Conservation (phyloP, 345 rosid species). For the Fremontodendron californicum region DNA sequence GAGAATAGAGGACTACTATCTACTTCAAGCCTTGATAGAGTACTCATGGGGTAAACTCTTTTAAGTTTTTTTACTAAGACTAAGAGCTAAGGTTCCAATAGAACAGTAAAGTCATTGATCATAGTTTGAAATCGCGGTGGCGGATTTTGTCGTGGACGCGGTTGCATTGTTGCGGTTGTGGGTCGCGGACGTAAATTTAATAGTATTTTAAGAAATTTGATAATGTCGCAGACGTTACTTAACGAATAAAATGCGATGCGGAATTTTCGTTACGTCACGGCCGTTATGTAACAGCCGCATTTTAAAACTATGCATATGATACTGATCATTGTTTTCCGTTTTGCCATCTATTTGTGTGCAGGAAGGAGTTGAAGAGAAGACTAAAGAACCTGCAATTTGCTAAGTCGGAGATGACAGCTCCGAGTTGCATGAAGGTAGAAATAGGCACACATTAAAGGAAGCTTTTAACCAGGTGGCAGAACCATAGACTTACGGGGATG, state of each 20-base stretch:
- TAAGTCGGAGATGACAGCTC: constrained; percentile 7
- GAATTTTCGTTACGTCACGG: no score
- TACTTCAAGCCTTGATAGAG: constrained; percentile 56
- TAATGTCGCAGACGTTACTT: no score
- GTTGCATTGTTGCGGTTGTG: no score
- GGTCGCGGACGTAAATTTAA: no score
- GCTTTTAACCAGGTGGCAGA: neutral
- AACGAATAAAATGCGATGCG: no score
- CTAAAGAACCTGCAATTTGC: constrained; percentile 34
- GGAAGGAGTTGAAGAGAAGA: constrained; percentile 71
- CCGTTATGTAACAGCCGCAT: no score
- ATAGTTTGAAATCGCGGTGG: no score
- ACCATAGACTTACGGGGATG: neutral
- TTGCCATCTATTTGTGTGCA: constrained; percentile 18
- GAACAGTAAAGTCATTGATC: no score
- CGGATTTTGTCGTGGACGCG: no score
- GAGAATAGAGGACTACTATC: constrained; percentile 84
- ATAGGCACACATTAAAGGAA: neutral
- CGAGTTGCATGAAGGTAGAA: neutral
- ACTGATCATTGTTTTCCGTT: neutral
- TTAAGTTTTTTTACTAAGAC: no score
- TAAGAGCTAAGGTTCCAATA: neutral
- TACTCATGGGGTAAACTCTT: constrained; percentile 52
- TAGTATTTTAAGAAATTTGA: no score
- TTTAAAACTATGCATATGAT: no score